Conservation (phyloP, 2,329 filamentous ascomycete genomes). For the Fusarium sp. region DNA sequence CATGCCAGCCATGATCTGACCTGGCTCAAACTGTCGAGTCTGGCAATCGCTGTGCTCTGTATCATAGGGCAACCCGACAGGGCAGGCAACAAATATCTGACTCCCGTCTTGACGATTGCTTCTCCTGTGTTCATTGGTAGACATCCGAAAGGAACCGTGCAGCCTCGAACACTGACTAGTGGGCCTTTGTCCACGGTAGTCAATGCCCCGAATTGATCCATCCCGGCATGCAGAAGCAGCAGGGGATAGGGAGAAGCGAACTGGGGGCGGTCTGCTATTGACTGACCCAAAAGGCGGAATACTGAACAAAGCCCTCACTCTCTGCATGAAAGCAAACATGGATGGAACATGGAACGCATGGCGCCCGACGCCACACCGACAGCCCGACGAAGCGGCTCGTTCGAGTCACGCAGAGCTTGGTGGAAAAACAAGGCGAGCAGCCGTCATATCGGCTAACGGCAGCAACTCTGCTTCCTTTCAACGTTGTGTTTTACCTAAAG, state of each 20-base stretch:
- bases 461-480: not conserved
- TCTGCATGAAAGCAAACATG: slow-evolving; percentile 10
- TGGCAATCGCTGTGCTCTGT: not conserved
- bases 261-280: slow-evolving; percentile 5
- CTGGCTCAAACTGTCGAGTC: not conserved
- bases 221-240: not conserved
- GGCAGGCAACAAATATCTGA: not conserved
- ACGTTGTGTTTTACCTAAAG: not conserved
- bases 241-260: slow-evolving; percentile 10
- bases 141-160: not conserved
- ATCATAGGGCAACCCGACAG: not conserved
- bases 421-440: not conserved
- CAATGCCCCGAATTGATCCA: slow-evolving; percentile 3
- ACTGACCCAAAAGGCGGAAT: slow-evolving; percentile 5
- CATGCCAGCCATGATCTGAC: not conserved
- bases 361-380: slow-evolving; percentile 22
- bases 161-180: not conserved
- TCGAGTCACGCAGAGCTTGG: not conserved
- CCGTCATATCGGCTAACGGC: not conserved
- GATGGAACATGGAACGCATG: not conserved
- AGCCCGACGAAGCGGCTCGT: slow-evolving; percentile 12
- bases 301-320: slow-evolving; percentile 12
- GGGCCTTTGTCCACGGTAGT: slow-evolving; percentile 6
- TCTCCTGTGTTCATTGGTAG: not conserved
- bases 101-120: not conserved